A percentile compares a stretch with the other conserved stretches of the same genome.
These are phyloP conservation scores for Auxenochlorella pyrenoidosa DNA, from an alignment of 139 green algal species.

Conservation along the genomic window DNA sequence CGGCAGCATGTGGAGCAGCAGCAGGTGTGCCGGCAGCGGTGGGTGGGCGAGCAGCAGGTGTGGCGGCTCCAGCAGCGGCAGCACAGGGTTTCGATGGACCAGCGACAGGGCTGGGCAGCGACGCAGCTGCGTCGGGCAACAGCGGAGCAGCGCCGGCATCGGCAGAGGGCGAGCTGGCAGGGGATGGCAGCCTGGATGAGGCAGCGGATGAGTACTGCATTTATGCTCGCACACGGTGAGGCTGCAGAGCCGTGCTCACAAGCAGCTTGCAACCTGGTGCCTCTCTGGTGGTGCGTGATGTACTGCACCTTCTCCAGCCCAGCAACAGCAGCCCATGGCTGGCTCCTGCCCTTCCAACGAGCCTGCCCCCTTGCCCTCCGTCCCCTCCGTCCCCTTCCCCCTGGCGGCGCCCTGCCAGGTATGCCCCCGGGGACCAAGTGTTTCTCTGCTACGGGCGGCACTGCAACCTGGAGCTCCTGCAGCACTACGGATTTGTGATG, in stretches of 20 bases:
- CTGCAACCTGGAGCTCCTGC: conserved; percentile 89
- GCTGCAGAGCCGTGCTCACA: neutral
- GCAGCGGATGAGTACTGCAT: conserved; percentile 47
- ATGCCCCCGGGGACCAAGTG: conserved; percentile 70
- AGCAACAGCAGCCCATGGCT: too few species aligned
- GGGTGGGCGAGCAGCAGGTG: neutral
- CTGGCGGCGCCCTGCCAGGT: conserved; percentile 30
- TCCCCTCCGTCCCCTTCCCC: neutral
- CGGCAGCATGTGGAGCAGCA: conserved; percentile 19
- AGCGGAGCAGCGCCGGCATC: conserved; percentile 19
- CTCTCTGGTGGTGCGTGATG: too few species aligned
- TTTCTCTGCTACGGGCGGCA: conserved; percentile 90
- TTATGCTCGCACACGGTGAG: conserved; percentile 11
- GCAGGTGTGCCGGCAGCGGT: neutral
- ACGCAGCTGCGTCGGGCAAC: neutral
- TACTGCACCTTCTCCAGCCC: too few species aligned
- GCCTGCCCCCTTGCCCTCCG: neutral
- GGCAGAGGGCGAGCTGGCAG: conserved; percentile 29
- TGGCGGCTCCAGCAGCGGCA: neutral
- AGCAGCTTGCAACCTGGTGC: neutral
- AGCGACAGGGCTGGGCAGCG: neutral
- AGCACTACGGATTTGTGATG: conserved; percentile 91
- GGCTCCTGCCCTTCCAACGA: too few species aligned
- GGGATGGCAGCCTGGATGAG: conserved; percentile 64
- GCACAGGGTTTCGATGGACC: neutral